phyloP scores from a whole-genome alignment of 163 green algal species.

The Prototheca wickerhamii region DNA sequence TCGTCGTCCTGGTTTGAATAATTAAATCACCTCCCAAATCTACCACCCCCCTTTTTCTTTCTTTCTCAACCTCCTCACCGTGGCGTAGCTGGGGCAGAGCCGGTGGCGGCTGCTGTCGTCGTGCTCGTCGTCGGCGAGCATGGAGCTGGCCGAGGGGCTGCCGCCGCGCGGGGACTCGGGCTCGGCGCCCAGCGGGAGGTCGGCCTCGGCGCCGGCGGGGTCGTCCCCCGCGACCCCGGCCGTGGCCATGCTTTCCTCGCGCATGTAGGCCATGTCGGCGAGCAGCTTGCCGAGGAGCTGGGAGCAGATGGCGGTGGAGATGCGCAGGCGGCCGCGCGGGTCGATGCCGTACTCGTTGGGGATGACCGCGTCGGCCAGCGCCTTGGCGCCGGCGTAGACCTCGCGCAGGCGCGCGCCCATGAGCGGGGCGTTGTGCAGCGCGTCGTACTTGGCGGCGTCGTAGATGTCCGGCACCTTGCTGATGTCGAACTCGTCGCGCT shows the following conservation, averaged over 20 bases:
- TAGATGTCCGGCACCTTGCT: slow-evolving; percentile 95
- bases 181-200: neutral
- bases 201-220: neutral
- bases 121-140: slow-evolving; percentile 10
- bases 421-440: slow-evolving; percentile 91
- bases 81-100: slow-evolving; percentile 57
- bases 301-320: slow-evolving; percentile 77
- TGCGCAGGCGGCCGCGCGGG: slow-evolving; percentile 66
- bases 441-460: slow-evolving; percentile 93
- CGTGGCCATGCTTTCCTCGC: slow-evolving; percentile 51
- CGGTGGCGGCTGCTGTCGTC: slow-evolving; percentile 55
- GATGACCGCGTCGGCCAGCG: slow-evolving; percentile 77
- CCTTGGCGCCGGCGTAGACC: slow-evolving; percentile 27
- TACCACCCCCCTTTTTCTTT: neutral
- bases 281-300: slow-evolving; percentile 88
- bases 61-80: slow-evolving; percentile 4
- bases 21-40: neutral
- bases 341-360: slow-evolving; percentile 88
- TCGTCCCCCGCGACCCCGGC: neutral
- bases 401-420: neutral
- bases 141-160: slow-evolving; percentile 1
- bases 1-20: neutral
- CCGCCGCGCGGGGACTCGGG: slow-evolving; percentile 1
- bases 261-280: slow-evolving; percentile 82
- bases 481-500: slow-evolving; percentile 82